Conservation (phyloP, 768 basidiomycete species). For the Rhodotorula diobovata region DNA sequence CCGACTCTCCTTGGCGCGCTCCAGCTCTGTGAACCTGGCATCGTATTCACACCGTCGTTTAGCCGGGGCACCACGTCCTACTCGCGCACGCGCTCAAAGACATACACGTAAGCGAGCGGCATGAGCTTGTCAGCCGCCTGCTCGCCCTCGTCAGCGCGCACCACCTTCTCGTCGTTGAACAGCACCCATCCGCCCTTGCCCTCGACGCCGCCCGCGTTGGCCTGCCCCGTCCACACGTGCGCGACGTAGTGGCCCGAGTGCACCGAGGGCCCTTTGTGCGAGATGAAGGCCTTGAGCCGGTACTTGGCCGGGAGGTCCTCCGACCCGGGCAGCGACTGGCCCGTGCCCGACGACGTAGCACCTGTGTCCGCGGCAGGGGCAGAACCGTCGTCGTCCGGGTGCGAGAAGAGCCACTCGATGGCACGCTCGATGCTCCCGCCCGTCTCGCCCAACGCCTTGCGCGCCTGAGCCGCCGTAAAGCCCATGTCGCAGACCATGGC, state of each 20-base stretch:
- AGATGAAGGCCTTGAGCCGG: constrained; percentile 84
- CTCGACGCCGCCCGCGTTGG: constrained; percentile 63
- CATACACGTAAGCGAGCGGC: constrained; percentile 83
- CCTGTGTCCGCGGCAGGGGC: constrained; percentile 42
- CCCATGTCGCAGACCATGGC: constrained; percentile 82
- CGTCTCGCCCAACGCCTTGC: constrained; percentile 80
- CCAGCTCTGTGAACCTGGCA: too few species aligned
- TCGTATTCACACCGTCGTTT: not conserved
- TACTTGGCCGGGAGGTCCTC: constrained; percentile 67
- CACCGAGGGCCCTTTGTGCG: constrained; percentile 92
- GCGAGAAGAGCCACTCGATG: constrained; percentile 92
- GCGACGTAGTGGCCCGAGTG: constrained; percentile 93
- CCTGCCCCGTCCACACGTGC: constrained; percentile 56
- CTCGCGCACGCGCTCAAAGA: constrained; percentile 63
- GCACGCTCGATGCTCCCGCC: constrained; percentile 74
- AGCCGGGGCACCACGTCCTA: not conserved
- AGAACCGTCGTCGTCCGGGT: constrained; percentile 76
- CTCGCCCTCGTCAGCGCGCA: constrained; percentile 64
- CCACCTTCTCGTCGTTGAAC: constrained; percentile 48
- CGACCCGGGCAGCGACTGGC: constrained; percentile 53
- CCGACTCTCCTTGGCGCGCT: too few species aligned
- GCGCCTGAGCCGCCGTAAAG: constrained; percentile 73
- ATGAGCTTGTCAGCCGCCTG: constrained; percentile 77
- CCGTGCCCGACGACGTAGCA: constrained; percentile 26
- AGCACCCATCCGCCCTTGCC: constrained; percentile 50